These are phyloP conservation scores for Clarireedia homoeocarpa DNA, from an alignment of 2,329 filamentous ascomycete genomes.

Conservation along the genomic window DNA sequence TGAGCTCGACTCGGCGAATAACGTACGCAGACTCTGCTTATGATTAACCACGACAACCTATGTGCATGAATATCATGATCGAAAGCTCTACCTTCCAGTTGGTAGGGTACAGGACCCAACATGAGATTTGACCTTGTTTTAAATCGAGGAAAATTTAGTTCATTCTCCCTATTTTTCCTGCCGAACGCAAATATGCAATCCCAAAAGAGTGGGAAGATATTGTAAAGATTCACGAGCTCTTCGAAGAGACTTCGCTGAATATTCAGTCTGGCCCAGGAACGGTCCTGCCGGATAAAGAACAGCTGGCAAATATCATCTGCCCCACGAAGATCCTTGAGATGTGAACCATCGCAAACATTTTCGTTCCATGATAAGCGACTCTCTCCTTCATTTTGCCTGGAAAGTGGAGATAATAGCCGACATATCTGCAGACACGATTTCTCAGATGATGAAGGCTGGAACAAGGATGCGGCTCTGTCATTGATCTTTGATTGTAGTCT, in stretches of 20 bases:
- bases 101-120: background rate
- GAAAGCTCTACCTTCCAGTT: background rate
- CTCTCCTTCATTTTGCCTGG: background rate
- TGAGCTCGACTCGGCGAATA: slow-evolving; percentile 16
- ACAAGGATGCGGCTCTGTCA: too few relatives aligned
- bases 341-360: background rate
- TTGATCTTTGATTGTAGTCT: too few relatives aligned
- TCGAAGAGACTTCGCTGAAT: slow-evolving; percentile 12
- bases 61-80: too few relatives aligned
- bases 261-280: slow-evolving; percentile 15
- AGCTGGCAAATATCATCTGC: slow-evolving; percentile 8
- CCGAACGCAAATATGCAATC: slow-evolving; percentile 19
- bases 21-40: slow-evolving; percentile 15
- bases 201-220: slow-evolving; percentile 15
- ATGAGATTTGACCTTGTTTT: background rate
- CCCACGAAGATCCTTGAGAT: background rate
- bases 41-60: background rate
- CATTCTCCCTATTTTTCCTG: slow-evolving; percentile 16
- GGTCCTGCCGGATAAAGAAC: slow-evolving; percentile 13
- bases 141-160: slow-evolving; percentile 19
- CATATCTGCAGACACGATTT: too few relatives aligned
- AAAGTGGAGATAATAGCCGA: background rate
- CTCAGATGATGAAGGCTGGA: too few relatives aligned
- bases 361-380: background rate
- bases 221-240: slow-evolving; percentile 10